These are phyloP conservation scores for Colletotrichum godetiae DNA, from an alignment of 2,329 filamentous ascomycete genomes.

Conservation along the genomic window DNA sequence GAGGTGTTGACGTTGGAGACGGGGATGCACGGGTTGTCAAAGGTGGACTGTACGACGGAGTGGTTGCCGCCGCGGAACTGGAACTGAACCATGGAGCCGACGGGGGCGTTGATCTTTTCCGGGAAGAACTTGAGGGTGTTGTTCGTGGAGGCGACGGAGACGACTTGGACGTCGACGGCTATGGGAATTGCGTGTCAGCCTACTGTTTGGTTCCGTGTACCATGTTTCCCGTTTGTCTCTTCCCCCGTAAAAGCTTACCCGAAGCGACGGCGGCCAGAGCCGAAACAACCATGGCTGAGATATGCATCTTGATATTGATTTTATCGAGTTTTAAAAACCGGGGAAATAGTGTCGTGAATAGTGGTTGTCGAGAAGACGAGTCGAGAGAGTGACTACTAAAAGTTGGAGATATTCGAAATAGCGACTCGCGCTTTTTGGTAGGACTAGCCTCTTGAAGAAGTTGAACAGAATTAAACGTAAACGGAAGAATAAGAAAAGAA, in stretches of 20 bases:
- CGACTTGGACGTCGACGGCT: slow-evolving; percentile 66
- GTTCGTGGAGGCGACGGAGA: slow-evolving; percentile 70
- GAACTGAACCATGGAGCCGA: slow-evolving; percentile 75
- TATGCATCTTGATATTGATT: slow-evolving; percentile 60
- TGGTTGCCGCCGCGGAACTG: slow-evolving; percentile 78
- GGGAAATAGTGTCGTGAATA: slow-evolving; percentile 34
- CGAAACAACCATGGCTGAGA: slow-evolving; percentile 58
- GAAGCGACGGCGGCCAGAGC: slow-evolving; percentile 60
- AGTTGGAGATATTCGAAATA: slow-evolving; percentile 35
- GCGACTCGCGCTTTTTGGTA: slow-evolving; percentile 61
- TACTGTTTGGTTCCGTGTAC: not conserved
- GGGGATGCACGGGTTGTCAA: slow-evolving; percentile 76
- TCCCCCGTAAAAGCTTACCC: slow-evolving; percentile 47
- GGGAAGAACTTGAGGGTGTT: slow-evolving; percentile 72
- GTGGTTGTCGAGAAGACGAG: not conserved
- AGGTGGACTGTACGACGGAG: slow-evolving; percentile 82
- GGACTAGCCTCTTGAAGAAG: slow-evolving; percentile 59
- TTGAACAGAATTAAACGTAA: slow-evolving; percentile 35
- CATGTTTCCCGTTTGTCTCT: not conserved
- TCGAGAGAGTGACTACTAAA: slow-evolving; percentile 41
- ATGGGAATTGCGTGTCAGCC: slow-evolving; percentile 19
- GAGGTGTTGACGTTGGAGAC: slow-evolving; percentile 64
- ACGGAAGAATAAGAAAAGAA: slow-evolving; percentile 42
- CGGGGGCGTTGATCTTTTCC: slow-evolving; percentile 70
- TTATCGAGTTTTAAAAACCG: slow-evolving; percentile 30